Conservation (phyloP, 352 stramenopile species). For the Pythium insidiosum region DNA sequence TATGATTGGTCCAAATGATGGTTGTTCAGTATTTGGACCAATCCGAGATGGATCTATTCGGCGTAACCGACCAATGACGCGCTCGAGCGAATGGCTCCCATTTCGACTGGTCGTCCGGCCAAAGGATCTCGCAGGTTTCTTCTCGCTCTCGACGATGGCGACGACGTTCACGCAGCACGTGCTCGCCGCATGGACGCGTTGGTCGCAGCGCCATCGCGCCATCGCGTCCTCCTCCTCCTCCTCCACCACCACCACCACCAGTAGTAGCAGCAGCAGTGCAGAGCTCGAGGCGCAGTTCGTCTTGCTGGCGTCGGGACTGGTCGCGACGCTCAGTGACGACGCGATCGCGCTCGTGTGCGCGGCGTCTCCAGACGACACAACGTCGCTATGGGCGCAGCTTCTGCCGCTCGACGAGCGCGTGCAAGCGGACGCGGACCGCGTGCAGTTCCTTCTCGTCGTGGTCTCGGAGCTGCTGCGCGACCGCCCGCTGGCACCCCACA, state of each 20-base stretch:
- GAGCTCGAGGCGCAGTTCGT: slow-evolving; percentile 46
- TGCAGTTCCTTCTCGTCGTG: slow-evolving; percentile 32
- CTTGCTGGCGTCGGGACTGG: slow-evolving; percentile 13
- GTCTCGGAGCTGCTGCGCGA: slow-evolving; percentile 10
- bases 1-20: background rate
- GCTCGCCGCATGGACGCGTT: slow-evolving; percentile 13
- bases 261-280: background rate
- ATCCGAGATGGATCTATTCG: no score
- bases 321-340: slow-evolving; percentile 10
- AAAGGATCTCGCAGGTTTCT: no score
- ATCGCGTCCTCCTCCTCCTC: background rate
- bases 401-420: slow-evolving; percentile 21
- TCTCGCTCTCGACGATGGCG: background rate
- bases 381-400: slow-evolving; percentile 23
- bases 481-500: slow-evolving; percentile 1
- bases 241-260: background rate
- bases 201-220: slow-evolving; percentile 5
- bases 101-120: no score
- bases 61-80: no score
- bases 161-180: slow-evolving; percentile 15
- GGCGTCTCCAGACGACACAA: no score
- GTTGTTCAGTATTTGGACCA: background rate
- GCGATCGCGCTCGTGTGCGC: slow-evolving; percentile 2
- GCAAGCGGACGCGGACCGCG: slow-evolving; percentile 8
- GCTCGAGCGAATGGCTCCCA: no score